Evolutionary conservation across 2,329 filamentous ascomycete species (phyloP).

Genomic region (Alternaria alternata): DNA sequence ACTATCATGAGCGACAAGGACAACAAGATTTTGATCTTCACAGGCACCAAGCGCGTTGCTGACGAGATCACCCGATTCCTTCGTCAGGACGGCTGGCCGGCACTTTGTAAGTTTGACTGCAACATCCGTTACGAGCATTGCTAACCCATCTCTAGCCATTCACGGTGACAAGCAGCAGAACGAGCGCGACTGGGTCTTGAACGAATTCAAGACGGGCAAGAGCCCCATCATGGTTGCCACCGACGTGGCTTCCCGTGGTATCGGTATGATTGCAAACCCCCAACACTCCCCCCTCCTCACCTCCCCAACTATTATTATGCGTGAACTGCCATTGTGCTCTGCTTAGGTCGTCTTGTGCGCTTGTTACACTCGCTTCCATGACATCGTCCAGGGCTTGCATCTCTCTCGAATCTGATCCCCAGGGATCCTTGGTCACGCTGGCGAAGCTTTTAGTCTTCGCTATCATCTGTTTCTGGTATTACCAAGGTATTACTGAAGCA

Average conservation of each 20-base stretch:
- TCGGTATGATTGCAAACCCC: conserved; percentile 89
- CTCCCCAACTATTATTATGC: conserved; percentile 58
- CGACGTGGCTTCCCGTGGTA: conserved; percentile 99
- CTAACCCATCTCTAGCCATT: conserved; percentile 72
- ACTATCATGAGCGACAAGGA: conserved; percentile 96
- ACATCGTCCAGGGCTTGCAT: conserved; percentile 88
- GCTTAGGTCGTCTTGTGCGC: conserved; percentile 89
- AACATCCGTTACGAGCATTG: conserved; percentile 12
- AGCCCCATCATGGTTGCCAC: conserved; percentile 99
- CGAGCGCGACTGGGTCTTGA: conserved; percentile 98
- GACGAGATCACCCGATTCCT: conserved; percentile 98
- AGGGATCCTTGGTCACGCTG: conserved; percentile 87
- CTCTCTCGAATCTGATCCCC: conserved; percentile 82
- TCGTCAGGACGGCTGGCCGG: conserved; percentile 97
- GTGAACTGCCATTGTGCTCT: conserved; percentile 78
- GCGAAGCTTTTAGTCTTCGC: conserved; percentile 75
- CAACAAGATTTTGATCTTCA: conserved; percentile 97
- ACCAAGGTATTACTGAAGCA: conserved; percentile 74
- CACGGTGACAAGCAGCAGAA: conserved; percentile 99
- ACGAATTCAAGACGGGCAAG: conserved; percentile 99
- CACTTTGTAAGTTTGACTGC: conserved; percentile 74
- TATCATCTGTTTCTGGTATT: conserved; percentile 74
- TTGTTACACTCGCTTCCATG: conserved; percentile 77
- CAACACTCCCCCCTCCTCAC: conserved; percentile 51
- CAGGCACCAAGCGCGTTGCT: conserved; percentile 84